Evolutionary conservation across 768 basidiomycete genomes (phyloP), one percentile per base, ranked within the genome.

Genomic region (Cantharellus anzutake): DNA sequence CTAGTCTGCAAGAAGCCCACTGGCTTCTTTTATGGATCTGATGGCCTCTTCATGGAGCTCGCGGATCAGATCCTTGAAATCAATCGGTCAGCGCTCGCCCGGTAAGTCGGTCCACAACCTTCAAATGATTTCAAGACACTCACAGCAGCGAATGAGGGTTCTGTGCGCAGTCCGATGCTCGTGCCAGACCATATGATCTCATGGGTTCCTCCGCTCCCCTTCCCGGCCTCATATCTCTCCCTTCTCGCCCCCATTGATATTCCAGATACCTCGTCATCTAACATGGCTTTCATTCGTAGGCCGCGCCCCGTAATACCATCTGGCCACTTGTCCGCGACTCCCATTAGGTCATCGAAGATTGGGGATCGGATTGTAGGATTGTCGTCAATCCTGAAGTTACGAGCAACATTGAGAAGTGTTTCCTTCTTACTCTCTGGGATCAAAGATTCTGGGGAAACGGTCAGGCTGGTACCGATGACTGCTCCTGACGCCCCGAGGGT

Each of bases 381-480:
- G 11, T 48, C 44, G 11, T 11, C 29, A 11, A 29, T 11, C 11
- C 11, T 48, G 11, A 48, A 29, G 11, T 1, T 11, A 11, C 11
- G 11, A 11, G 11, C 11, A 29, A 29, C 44, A 11, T 48, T 67
- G 5, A 79, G 63, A 42, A 86, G 72, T 0, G 78, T 76, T 41
- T 71, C 69, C 63, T 80, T 79, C 64, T 84, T 81, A 1, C 65
- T 65, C 50, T 75, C 72, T 37, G 73, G 72, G 69, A 82, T 84
- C 5, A 64, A 68, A 63, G 81, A 76, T 70, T 88, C 85, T 2
- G 76, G 74, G 1, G 84, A 78, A 61, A 83, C 72, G 55, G 85
- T 70, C 66, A 89, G 86, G 4, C 85, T 82, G 0, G 88, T 90
- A 58, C 88, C 88, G 29, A 82, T 66, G 39, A 82, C 82, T 5